Conservation (phyloP, 2,329 filamentous ascomycete species). For the Ophiosphaerella herpotricha region DNA sequence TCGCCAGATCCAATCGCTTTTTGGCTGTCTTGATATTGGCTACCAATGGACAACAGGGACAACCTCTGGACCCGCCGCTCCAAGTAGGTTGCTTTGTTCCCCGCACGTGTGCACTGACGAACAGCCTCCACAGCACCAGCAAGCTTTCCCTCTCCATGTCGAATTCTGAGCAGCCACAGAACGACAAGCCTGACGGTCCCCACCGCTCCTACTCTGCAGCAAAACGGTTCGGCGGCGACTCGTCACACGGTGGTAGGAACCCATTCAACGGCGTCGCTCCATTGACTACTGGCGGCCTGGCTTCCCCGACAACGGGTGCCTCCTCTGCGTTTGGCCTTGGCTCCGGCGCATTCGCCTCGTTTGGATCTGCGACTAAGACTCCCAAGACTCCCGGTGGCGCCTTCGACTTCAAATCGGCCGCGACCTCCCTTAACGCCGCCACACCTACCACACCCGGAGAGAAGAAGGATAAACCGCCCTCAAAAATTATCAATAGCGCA, state of each 20-base stretch:
- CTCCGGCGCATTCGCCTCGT: conserved; percentile 95
- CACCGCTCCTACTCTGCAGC: conserved; percentile 67
- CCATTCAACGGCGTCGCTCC: conserved; percentile 79
- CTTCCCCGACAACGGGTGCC: conserved; percentile 76
- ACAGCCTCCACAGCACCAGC: conserved; percentile 64
- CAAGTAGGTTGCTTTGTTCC: conserved; percentile 63
- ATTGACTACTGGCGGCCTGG: conserved; percentile 65
- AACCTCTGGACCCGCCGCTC: conserved; percentile 78
- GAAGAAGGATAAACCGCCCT: conserved; percentile 56
- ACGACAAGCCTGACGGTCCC: conserved; percentile 58
- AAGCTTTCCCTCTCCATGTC: conserved; percentile 89
- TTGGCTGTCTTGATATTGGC: conserved; percentile 14
- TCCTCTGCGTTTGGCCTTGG: conserved; percentile 92
- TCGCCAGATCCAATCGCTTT: conserved; percentile 5
- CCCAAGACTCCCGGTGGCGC: conserved; percentile 82
- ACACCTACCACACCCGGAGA: conserved; percentile 63
- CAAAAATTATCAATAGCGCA: conserved; percentile 38
- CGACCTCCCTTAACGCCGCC: conserved; percentile 46
- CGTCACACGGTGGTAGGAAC: conserved; percentile 76
- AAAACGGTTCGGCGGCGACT: conserved; percentile 77
- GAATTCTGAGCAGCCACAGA: conserved; percentile 56
- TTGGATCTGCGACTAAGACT: conserved; percentile 79
- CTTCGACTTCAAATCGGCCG: conserved; percentile 73
- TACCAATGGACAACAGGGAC: conserved; percentile 49
- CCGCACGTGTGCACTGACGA: conserved; percentile 34